These are phyloP conservation scores for Dryadomyces quercivorus DNA, from an alignment of 2,329 filamentous ascomycete genomes.

Conservation along the genomic window DNA sequence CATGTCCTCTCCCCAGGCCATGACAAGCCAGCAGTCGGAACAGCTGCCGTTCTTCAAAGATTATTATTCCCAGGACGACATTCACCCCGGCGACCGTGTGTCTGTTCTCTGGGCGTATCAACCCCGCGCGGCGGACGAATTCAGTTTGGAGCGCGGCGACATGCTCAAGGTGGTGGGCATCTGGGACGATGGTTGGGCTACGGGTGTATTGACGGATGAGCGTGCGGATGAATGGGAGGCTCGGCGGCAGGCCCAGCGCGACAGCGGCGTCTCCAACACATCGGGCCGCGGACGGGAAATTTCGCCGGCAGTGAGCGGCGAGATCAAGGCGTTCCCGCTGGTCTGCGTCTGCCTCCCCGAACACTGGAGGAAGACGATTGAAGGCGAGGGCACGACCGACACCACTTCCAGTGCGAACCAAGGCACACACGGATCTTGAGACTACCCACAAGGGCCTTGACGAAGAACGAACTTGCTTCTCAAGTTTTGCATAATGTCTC, in stretches of 20 bases:
- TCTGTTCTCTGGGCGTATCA: conserved; percentile 94
- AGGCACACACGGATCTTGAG: conserved; percentile 16
- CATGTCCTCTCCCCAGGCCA: conserved; percentile 73
- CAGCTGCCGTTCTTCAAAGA: conserved; percentile 96
- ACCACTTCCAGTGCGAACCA: conserved; percentile 36
- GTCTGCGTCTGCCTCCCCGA: conserved; percentile 93
- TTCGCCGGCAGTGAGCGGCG: conserved; percentile 57
- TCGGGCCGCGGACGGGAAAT: conserved; percentile 45
- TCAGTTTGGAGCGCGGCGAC: conserved; percentile 83
- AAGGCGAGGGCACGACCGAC: conserved; percentile 67
- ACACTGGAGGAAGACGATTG: conserved; percentile 94
- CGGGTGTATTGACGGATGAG: conserved; percentile 72
- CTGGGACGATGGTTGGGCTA: conserved; percentile 99
- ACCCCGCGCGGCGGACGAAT: conserved; percentile 85
- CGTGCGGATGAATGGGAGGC: conserved; percentile 82
- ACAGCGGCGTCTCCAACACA: conserved; percentile 85
- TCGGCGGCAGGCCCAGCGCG: conserved; percentile 64
- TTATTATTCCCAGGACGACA: conserved; percentile 96
- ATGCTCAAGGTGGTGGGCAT: conserved; percentile 98
- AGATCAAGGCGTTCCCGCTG: conserved; percentile 95
- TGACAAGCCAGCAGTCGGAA: conserved; percentile 85
- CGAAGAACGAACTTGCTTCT: conserved; percentile 12
- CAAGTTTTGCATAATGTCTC: conserved; percentile 19
- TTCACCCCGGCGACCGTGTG: conserved; percentile 81
- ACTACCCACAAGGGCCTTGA: conserved; percentile 9